These are phyloP conservation scores for Aspergillus biplanus DNA, from an alignment of 495 filamentous ascomycete genomes.

Conservation along the genomic window DNA sequence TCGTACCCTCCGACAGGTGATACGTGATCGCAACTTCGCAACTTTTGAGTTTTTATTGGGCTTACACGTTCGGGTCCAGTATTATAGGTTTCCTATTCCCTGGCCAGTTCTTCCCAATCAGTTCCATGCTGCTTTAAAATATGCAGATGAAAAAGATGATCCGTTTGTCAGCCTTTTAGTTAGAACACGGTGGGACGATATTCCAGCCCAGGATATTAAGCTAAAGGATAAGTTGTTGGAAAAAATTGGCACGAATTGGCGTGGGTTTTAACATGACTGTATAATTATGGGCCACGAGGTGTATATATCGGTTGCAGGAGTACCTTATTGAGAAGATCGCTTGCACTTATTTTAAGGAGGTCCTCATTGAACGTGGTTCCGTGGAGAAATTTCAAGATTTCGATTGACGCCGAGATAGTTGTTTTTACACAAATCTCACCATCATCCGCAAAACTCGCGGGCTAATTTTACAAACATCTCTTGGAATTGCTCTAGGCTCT, in stretches of 20 bases:
- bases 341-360: no score
- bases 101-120: constrained; percentile 39
- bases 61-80: constrained; percentile 33
- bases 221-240: constrained; percentile 29
- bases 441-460: constrained; percentile 35
- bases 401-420: no score
- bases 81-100: constrained; percentile 34
- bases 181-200: constrained; percentile 38
- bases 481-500: constrained; percentile 35
- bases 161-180: constrained; percentile 39
- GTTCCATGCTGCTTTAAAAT: constrained; percentile 34
- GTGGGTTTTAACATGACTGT: background rate
- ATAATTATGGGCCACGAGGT: no score
- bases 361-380: no score
- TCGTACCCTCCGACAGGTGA: constrained; percentile 35
- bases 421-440: no score
- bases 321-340: no score
- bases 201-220: constrained; percentile 29
- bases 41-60: constrained; percentile 38
- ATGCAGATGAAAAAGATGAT: constrained; percentile 34
- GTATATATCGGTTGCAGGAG: no score
- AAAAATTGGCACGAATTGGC: constrained; percentile 9
- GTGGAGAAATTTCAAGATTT: no score
- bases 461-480: constrained; percentile 29
- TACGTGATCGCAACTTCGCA: constrained; percentile 37